Evolutionary conservation across 179 eudicot genomes (phyloP).

Genomic region (Pouteria campechiana): DNA sequence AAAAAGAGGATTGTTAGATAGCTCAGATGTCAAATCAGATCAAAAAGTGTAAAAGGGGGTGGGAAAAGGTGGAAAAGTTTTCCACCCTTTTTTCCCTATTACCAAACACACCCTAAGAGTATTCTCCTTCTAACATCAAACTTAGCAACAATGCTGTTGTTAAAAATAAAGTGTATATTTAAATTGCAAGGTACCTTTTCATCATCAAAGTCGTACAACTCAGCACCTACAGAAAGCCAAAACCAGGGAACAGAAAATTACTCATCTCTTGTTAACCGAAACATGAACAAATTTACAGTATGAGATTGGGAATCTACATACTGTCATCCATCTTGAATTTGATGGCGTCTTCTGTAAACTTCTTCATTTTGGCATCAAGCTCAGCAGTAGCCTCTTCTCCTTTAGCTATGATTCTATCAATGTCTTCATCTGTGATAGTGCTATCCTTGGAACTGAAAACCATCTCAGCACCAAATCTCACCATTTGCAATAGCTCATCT

Average conservation of each 20-base stretch:
- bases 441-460: constrained; percentile 97
- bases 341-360: constrained; percentile 97
- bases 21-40: too few species aligned
- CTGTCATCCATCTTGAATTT: constrained; percentile 97
- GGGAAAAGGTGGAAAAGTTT: too few species aligned
- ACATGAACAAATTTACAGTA: too few species aligned
- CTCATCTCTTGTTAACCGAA: too few species aligned
- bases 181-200: constrained; percentile 46
- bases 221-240: constrained; percentile 64
- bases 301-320: constrained; percentile 19
- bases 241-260: too few species aligned
- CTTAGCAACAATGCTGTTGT: too few species aligned
- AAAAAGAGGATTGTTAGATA: too few species aligned
- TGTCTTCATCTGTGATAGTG: constrained; percentile 96
- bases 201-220: constrained; percentile 85
- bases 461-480: constrained; percentile 99
- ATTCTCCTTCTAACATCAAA: too few species aligned
- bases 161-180: too few species aligned
- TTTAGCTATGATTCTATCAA: constrained; percentile 94
- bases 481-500: constrained; percentile 97
- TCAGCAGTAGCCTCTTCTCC: constrained; percentile 99
- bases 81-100: too few species aligned
- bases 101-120: too few species aligned
- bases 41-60: too few species aligned
- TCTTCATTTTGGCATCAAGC: constrained; percentile 99